Evolutionary conservation across 225 moss, liverwort and hornwort species (phyloP).

Genomic region (Rhytidiadelphus loreus): DNA sequence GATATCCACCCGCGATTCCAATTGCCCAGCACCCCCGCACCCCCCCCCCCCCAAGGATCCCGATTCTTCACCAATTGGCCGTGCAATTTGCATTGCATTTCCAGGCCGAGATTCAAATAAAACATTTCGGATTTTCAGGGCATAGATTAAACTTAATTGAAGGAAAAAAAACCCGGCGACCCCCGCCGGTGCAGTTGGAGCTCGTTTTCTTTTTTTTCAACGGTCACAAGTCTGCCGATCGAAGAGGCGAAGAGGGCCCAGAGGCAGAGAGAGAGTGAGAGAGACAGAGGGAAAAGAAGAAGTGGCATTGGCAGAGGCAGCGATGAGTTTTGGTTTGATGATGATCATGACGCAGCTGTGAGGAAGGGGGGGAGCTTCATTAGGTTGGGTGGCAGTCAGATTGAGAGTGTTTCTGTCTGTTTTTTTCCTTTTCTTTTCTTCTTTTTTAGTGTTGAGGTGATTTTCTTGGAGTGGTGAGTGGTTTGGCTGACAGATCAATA

Average conservation of each 20-base stretch:
- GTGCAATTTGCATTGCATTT: background rate
- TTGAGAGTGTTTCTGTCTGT: background rate
- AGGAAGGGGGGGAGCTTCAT: background rate
- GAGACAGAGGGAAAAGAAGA: background rate
- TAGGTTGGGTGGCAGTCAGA: background rate
- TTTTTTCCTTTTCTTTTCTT: background rate
- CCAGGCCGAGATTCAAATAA: background rate
- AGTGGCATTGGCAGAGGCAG: background rate
- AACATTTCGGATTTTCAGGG: background rate
- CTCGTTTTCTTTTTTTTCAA: background rate
- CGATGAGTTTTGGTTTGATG: background rate
- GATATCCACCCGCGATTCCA: background rate
- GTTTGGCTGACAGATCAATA: background rate
- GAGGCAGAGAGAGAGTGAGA: background rate
- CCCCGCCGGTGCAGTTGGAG: background rate
- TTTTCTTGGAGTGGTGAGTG: conserved; percentile 12
- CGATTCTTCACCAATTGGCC: background rate
- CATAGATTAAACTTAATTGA: background rate
- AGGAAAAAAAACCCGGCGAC: background rate
- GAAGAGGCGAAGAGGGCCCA: background rate
- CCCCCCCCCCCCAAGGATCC: background rate
- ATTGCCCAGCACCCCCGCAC: background rate
- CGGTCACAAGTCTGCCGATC: conserved; percentile 11
- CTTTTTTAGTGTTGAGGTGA: background rate
- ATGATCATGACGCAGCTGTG: background rate